These are phyloP conservation scores for Teunomyces cretensis DNA, from an alignment of 805 yeast species.

Conservation along the genomic window DNA sequence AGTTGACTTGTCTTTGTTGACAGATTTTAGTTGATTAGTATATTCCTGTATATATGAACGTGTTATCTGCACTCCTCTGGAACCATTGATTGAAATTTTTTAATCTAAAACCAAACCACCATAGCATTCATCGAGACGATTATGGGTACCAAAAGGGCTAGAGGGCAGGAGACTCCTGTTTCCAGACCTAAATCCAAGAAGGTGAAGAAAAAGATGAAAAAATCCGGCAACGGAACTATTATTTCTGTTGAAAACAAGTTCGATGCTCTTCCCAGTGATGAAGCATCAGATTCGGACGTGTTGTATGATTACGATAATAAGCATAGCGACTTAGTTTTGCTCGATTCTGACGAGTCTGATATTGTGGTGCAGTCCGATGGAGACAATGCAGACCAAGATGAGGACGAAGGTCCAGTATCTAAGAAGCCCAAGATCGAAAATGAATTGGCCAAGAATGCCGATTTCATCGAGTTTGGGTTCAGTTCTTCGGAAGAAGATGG, in stretches of 20 bases:
- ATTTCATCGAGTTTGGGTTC: conserved; percentile 57
- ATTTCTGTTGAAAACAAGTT: conserved; percentile 20
- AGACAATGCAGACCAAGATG: conserved; percentile 10
- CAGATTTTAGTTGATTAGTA: too few species aligned
- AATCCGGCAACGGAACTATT: conserved; percentile 7
- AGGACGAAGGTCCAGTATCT: conserved; percentile 3
- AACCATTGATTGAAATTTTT: conserved; percentile 1
- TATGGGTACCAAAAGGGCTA: conserved; percentile 10
- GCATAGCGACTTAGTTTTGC: conserved; percentile 26
- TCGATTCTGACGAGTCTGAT: conserved; percentile 27
- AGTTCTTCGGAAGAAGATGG: conserved; percentile 42
- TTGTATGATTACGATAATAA: conserved; percentile 19
- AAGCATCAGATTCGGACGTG: conserved; percentile 24
- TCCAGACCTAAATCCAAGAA: conserved; percentile 20
- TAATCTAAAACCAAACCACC: not conserved
- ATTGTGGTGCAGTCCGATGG: conserved; percentile 23
- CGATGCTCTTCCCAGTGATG: conserved; percentile 20
- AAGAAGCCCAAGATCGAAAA: conserved; percentile 22
- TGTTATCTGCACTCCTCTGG: not conserved
- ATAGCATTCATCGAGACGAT: not conserved
- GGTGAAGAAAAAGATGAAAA: conserved; percentile 19
- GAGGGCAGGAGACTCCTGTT: conserved; percentile 11
- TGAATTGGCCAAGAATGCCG: conserved; percentile 46
- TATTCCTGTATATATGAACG: not conserved
- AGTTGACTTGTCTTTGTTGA: too few species aligned